phyloP scores from a whole-genome alignment of 257 asterid genomes.

The Dorcoceras hygrometricum region DNA sequence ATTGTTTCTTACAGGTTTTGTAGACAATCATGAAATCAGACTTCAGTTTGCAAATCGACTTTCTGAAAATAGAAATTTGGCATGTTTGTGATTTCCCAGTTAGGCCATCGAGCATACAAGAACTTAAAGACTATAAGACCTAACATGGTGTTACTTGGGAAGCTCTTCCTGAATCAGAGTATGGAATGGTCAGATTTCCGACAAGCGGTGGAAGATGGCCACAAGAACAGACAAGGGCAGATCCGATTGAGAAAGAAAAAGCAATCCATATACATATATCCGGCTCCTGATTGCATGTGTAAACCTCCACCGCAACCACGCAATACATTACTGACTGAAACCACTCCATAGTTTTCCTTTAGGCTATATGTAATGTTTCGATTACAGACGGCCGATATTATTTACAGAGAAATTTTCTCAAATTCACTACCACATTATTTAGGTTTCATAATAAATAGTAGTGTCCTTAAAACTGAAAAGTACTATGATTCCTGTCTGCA shows the following conservation, averaged over 20 bases:
- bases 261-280: conserved; percentile 83
- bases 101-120: conserved; percentile 71
- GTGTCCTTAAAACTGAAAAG: too few relatives aligned
- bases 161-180: conserved; percentile 80
- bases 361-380: too few relatives aligned
- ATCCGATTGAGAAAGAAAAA: conserved; percentile 61
- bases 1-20: background rate
- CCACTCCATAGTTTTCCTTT: too few relatives aligned
- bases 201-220: conserved; percentile 67
- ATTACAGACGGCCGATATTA: too few relatives aligned
- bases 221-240: conserved; percentile 78
- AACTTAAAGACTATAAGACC: conserved; percentile 84
- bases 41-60: background rate
- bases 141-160: conserved; percentile 80
- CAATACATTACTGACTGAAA: too few relatives aligned
- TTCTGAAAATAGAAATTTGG: background rate
- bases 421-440: too few relatives aligned
- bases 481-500: too few relatives aligned
- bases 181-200: conserved; percentile 74
- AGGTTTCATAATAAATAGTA: too few relatives aligned
- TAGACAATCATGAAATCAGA: background rate
- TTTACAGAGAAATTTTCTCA: too few relatives aligned
- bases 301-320: too few relatives aligned
- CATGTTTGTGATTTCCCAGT: conserved; percentile 35
- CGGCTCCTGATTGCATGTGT: conserved; percentile 98